Conservation (phyloP, 352 stramenopile species). For the Phytophthora pinifolia region DNA sequence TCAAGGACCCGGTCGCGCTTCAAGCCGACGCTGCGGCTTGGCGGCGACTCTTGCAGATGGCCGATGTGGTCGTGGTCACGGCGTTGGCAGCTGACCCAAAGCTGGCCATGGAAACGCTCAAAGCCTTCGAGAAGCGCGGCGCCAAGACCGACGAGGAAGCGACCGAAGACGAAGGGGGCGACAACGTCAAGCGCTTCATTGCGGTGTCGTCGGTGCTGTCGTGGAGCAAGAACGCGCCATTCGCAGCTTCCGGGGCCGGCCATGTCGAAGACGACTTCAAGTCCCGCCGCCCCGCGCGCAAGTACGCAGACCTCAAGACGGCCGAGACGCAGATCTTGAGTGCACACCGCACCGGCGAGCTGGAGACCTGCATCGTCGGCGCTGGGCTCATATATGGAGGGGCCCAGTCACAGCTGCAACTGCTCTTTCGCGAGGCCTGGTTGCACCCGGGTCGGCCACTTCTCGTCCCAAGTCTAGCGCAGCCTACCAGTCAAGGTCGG, state of each 20-base stretch:
- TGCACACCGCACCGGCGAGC: conserved; percentile 51
- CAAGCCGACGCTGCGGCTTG: conserved; percentile 47
- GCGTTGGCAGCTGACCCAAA: conserved; percentile 58
- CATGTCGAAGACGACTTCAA: conserved; percentile 83
- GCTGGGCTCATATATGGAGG: conserved; percentile 79
- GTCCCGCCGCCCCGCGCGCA: conserved; percentile 62
- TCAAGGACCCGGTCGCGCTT: conserved; percentile 58
- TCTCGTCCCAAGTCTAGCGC: conserved; percentile 59
- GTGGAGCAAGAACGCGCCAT: conserved; percentile 71
- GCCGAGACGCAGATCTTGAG: conserved; percentile 84
- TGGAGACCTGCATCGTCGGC: conserved; percentile 77
- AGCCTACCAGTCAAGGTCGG: conserved; percentile 34
- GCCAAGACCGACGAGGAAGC: conserved; percentile 31
- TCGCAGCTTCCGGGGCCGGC: conserved; percentile 39
- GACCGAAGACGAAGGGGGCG: conserved; percentile 28
- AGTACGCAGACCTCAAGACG: conserved; percentile 79
- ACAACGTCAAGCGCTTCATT: conserved; percentile 65
- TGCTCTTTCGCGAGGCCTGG: conserved; percentile 77
- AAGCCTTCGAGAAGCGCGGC: conserved; percentile 58
- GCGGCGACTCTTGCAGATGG: conserved; percentile 51
- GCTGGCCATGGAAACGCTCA: conserved; percentile 59
- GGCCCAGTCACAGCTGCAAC: conserved; percentile 59
- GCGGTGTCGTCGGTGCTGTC: conserved; percentile 75
- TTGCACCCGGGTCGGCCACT: conserved; percentile 55
- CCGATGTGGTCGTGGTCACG: conserved; percentile 58